Base-by-base conservation (phyloP, 2,329 filamentous ascomycete species). In the Dissoconium aciculare region DNA sequence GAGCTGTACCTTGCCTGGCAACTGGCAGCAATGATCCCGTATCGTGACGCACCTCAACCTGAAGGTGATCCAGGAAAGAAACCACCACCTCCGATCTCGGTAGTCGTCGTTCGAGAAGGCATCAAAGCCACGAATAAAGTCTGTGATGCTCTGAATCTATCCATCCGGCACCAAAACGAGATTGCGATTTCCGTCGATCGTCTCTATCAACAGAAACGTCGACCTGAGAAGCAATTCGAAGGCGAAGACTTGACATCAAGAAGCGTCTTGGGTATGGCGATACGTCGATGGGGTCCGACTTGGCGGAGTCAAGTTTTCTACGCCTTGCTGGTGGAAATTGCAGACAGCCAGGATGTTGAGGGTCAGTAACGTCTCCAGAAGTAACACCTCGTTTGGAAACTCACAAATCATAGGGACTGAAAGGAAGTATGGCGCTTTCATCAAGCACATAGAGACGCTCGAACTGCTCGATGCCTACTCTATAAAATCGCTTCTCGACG, bases 41-140 rank as follows among this genome's bases (percentile, higher is more conserved):
- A 82, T 74, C 59, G 62, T 50, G 71, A 59, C 49, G 60, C 59
- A 34, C 64, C 49, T 48, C 37, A 49, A 37, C 52, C 56, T 27
- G 37, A 54, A 31, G 46, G 49, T 4, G 56, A 53, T 5, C 49
- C 52, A 9, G 61, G 60, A 23, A 56, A 58, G 27, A 78, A 71
- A 47, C 50, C 57, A 12, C 59, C 67, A 3, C 64, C 67, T 12
- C 71, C 76, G 1, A 63, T 73, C 11, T 67, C 74, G 3, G 67
- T 68, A 3, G 59, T 71, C 16, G 76, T 78, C 4, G 75, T 72
- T 4, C 66, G 77, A 17, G 81, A 91, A 50, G 83, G 83, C 4
- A 72, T 92, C 50, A 83, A 78, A 47, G 69, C 75, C 1, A 71
- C 79, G 2, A 92, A 84, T 50, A 89, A 78, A 50, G 59, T 83